Evolutionary conservation across 495 filamentous ascomycete species (phyloP).

Genomic region (Amorphotheca resinae): DNA sequence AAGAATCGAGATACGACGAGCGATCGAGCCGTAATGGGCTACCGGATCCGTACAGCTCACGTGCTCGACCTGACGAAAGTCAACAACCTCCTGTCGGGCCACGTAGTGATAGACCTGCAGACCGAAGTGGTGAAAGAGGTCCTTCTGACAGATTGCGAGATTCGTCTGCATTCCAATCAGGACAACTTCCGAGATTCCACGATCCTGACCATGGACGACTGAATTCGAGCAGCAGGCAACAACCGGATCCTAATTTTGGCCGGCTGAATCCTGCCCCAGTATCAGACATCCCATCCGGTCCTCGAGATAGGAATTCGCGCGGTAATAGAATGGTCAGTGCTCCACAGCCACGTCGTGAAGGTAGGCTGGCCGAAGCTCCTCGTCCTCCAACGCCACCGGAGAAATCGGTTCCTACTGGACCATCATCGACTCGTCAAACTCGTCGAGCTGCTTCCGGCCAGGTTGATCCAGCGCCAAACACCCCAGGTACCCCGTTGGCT

Average conservation of each 20-base stretch:
- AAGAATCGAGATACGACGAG: slow-evolving; percentile 33
- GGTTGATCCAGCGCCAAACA: slow-evolving; percentile 4
- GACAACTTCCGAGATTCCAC: slow-evolving; percentile 21
- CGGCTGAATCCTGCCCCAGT: slow-evolving; percentile 39
- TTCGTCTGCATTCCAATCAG: slow-evolving; percentile 14
- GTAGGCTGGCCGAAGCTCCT: slow-evolving; percentile 5
- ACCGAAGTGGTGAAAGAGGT: slow-evolving; percentile 3
- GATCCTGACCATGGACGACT: slow-evolving; percentile 46
- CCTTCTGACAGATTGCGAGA: slow-evolving; percentile 9
- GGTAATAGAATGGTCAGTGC: slow-evolving; percentile 6
- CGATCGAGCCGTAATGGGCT: slow-evolving; percentile 25
- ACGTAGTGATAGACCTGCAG: slow-evolving; percentile 17
- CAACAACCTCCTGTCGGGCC: slow-evolving; percentile 25
- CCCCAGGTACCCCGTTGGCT: slow-evolving; percentile 22
- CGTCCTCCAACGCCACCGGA: slow-evolving; percentile 21
- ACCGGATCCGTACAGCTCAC: slow-evolving; percentile 18
- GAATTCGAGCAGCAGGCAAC: slow-evolving; percentile 30
- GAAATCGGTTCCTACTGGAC: slow-evolving; percentile 20
- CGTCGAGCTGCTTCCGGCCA: slow-evolving; percentile 13
- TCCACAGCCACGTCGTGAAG: slow-evolving; percentile 14
- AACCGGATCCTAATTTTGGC: slow-evolving; percentile 48
- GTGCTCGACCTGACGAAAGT: slow-evolving; percentile 24
- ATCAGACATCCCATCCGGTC: slow-evolving; percentile 57
- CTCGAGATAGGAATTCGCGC: slow-evolving; percentile 24
- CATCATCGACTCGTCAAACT: slow-evolving; percentile 14